These are phyloP conservation scores for Pseudogymnoascus sp. DNA, from an alignment of 2,329 filamentous ascomycete species.

Conservation along the genomic window DNA sequence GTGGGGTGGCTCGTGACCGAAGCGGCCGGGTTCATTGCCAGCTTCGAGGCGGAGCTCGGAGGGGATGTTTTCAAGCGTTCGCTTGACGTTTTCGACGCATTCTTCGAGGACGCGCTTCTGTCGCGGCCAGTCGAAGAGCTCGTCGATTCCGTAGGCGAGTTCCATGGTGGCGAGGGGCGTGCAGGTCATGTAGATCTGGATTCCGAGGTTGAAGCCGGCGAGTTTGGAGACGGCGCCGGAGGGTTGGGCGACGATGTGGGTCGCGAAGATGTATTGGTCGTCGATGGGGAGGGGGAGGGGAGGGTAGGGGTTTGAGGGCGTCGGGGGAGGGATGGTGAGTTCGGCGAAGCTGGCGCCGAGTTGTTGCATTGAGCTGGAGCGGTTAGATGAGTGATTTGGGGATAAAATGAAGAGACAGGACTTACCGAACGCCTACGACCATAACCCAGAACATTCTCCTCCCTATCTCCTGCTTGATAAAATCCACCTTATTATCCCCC, in stretches of 20 bases:
- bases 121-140: constrained; percentile 66
- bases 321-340: constrained; percentile 67
- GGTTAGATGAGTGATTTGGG: constrained; percentile 15
- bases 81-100: constrained; percentile 61
- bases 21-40: constrained; percentile 31
- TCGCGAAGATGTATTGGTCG: constrained; percentile 67
- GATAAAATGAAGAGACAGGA: constrained; percentile 9
- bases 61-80: constrained; percentile 58
- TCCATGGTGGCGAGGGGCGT: constrained; percentile 71
- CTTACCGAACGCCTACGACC: constrained; percentile 61
- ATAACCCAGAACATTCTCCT: constrained; percentile 80
- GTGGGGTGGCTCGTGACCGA: constrained; percentile 25
- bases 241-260: constrained; percentile 62
- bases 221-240: constrained; percentile 59
- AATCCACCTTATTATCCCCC: constrained; percentile 38
- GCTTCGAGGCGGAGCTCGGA: constrained; percentile 52
- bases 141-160: constrained; percentile 70
- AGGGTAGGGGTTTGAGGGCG: constrained; percentile 66
- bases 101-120: constrained; percentile 66
- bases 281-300: constrained; percentile 75
- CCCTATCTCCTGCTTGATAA: constrained; percentile 63
- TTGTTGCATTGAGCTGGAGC: constrained; percentile 61
- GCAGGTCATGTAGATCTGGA: constrained; percentile 73
- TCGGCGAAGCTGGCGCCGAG: constrained; percentile 64
- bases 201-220: constrained; percentile 72